Evolutionary conservation across 768 basidiomycete genomes (phyloP).

Genomic region (Lactarius tabidus): DNA sequence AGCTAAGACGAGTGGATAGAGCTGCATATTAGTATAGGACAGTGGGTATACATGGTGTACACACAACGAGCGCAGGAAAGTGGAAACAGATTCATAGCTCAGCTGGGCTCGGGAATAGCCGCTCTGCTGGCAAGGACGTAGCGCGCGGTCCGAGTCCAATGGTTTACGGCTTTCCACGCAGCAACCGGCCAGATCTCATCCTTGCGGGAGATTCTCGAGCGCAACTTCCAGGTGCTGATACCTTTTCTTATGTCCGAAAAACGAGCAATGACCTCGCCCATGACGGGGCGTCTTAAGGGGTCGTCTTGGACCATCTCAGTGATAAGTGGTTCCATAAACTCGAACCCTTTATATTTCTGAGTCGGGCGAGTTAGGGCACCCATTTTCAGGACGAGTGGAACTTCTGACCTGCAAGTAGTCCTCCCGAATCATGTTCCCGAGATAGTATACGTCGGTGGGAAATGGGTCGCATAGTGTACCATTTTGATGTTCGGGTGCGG

Average conservation of each 20-base stretch:
- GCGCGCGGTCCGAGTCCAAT: constrained; percentile 11
- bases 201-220: constrained; percentile 11
- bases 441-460: constrained; percentile 28
- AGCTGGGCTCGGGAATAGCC: constrained; percentile 19
- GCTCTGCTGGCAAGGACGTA: constrained; percentile 6
- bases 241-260: constrained; percentile 1
- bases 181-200: constrained; percentile 15
- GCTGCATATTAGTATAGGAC: neutral
- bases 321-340: constrained; percentile 20
- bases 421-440: constrained; percentile 28
- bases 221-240: constrained; percentile 17
- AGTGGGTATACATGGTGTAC: neutral
- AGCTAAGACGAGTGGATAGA: neutral
- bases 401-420: constrained; percentile 18
- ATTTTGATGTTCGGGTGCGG: constrained; percentile 29
- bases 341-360: constrained; percentile 16
- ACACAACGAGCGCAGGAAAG: neutral
- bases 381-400: neutral
- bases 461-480: constrained; percentile 25
- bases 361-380: neutral
- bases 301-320: constrained; percentile 37
- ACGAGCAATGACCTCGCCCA: constrained; percentile 4
- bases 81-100: neutral
- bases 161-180: neutral
- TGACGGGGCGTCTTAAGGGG: constrained; percentile 34